Evolutionary conservation across 2,329 filamentous ascomycete genomes (phyloP).

Genomic region (Colletotrichum godetiae): DNA sequence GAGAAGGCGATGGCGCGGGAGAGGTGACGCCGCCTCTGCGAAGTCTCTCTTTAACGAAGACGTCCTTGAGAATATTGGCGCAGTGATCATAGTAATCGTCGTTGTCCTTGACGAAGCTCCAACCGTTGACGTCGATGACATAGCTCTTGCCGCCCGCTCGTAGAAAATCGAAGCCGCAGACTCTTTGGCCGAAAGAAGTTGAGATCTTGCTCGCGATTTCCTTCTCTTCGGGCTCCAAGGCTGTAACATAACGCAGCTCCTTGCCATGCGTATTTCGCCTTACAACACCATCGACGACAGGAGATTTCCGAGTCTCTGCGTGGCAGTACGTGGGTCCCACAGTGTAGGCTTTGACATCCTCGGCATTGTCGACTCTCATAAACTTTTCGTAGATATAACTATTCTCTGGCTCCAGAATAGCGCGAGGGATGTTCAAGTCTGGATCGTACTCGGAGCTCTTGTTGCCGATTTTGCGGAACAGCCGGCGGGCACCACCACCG

Average conservation of each 20-base stretch:
- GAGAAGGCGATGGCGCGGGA: constrained; percentile 61
- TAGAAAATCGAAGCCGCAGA: constrained; percentile 95
- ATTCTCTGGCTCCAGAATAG: constrained; percentile 80
- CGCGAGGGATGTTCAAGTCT: constrained; percentile 79
- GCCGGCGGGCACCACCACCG: constrained; percentile 87
- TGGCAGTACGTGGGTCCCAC: constrained; percentile 94
- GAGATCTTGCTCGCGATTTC: constrained; percentile 91
- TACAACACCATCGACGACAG: constrained; percentile 95
- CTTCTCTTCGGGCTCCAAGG: constrained; percentile 82
- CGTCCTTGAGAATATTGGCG: constrained; percentile 84
- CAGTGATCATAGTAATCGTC: constrained; percentile 97
- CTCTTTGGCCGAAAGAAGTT: constrained; percentile 89
- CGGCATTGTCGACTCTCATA: constrained; percentile 93
- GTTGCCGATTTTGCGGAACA: constrained; percentile 98
- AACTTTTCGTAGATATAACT: constrained; percentile 99
- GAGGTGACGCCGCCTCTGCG: constrained; percentile 71
- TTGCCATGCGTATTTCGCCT: constrained; percentile 97
- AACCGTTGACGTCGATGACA: constrained; percentile 98
- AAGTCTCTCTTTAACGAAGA: constrained; percentile 85
- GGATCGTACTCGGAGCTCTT: constrained; percentile 96
- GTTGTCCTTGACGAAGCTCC: constrained; percentile 99
- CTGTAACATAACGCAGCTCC: constrained; percentile 94
- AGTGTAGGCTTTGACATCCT: constrained; percentile 98
- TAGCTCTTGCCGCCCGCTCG: constrained; percentile 91
- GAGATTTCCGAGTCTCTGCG: constrained; percentile 96